Percentiles rank a stretch among this genome's conserved stretches.
Evolutionary conservation across 345 rosid genomes (phyloP).

Genomic region (Aegle marmelos): DNA sequence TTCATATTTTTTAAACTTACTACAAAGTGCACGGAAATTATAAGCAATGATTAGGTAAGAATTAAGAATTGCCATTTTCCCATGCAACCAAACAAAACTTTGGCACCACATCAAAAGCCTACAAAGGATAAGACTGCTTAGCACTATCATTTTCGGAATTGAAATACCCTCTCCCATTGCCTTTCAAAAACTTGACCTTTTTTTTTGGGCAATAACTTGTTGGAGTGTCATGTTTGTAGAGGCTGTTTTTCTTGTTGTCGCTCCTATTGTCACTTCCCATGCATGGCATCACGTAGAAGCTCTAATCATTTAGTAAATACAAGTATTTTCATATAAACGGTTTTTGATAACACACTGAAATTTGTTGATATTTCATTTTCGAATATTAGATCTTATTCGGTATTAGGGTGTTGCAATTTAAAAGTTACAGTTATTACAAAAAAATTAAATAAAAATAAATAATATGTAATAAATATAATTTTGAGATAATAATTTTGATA

Average conservation of each 20-base stretch:
- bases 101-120: neutral
- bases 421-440: too few relatives aligned
- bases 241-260: too few relatives aligned
- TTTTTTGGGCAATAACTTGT: neutral
- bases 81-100: neutral
- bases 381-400: fast-evolving
- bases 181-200: neutral
- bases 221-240: neutral
- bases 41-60: neutral
- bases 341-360: too few relatives aligned
- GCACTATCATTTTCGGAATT: neutral
- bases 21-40: neutral
- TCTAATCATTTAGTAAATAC: too few relatives aligned
- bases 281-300: neutral
- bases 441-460: too few relatives aligned
- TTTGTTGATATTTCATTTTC: too few relatives aligned
- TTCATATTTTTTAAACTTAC: neutral
- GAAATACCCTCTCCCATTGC: neutral
- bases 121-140: neutral
- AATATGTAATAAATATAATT: too few relatives aligned
- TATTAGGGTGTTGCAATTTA: too few relatives aligned
- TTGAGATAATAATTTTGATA: too few relatives aligned
- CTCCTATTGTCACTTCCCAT: neutral
- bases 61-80: neutral
- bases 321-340: too few relatives aligned